Conservation (phyloP, 495 filamentous ascomycete species). For the Friedmanniomyces simplex region DNA sequence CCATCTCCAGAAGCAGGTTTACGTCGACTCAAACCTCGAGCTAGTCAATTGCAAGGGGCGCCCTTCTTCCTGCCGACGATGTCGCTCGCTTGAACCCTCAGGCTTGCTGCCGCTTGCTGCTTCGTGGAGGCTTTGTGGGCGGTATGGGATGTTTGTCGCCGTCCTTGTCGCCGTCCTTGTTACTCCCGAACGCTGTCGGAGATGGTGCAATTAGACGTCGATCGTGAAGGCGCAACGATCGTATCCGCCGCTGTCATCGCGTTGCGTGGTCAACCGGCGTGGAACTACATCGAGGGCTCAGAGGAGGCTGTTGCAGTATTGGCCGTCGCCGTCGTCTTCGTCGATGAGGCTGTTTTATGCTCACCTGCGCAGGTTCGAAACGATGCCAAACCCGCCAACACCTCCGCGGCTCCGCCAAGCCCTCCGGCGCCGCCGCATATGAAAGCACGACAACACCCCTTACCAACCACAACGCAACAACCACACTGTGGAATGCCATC, state of each 20-base stretch:
- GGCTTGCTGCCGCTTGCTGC: not conserved
- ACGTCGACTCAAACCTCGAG: not conserved
- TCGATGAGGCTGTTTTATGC: not conserved
- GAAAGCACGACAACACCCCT: not conserved
- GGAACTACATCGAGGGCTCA: not conserved
- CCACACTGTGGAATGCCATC: not conserved
- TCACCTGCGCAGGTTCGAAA: not conserved
- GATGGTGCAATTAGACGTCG: too few relatives aligned
- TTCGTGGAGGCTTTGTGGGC: not conserved
- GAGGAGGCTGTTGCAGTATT: not conserved
- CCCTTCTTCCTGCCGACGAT: not conserved
- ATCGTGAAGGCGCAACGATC: too few relatives aligned
- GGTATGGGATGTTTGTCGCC: not conserved
- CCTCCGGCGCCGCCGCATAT: not conserved
- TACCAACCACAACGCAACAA: not conserved
- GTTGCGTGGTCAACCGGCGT: not conserved
- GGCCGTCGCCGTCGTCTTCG: not conserved
- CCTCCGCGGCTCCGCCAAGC: not conserved
- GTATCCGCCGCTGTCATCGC: too few relatives aligned
- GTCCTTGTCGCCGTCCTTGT: not conserved
- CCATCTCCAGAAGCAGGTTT: not conserved
- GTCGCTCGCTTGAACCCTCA: not conserved
- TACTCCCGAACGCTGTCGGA: not conserved
- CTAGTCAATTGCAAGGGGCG: not conserved
- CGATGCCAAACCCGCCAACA: not conserved